Conservation (phyloP, 768 basidiomycete species). For the Calocera cornea region DNA sequence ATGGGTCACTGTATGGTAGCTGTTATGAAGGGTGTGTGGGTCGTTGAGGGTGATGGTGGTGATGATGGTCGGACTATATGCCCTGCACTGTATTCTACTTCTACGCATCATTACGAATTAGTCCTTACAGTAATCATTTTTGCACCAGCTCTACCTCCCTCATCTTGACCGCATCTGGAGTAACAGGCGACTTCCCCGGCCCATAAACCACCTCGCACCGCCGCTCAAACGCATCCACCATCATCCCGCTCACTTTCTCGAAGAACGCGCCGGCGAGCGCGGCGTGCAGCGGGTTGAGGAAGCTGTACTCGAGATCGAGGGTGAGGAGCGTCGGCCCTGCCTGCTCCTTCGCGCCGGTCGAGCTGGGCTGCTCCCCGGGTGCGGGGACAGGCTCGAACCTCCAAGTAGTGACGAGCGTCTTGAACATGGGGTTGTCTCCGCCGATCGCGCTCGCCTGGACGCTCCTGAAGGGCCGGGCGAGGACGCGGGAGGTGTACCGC, state of each 20-base stretch:
- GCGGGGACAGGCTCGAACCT: conserved; percentile 47
- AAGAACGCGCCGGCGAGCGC: conserved; percentile 74
- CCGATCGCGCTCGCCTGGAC: conserved; percentile 75
- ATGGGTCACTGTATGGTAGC: neutral
- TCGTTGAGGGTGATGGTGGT: neutral
- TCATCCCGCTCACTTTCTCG: conserved; percentile 70
- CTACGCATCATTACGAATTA: neutral
- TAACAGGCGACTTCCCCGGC: conserved; percentile 1
- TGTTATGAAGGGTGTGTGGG: neutral
- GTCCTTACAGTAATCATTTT: neutral
- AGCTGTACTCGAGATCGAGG: conserved; percentile 73
- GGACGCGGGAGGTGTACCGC: conserved; percentile 75
- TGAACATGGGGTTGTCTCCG: no score
- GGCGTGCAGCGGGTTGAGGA: conserved; percentile 75
- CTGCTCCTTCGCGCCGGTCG: neutral
- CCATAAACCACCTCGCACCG: conserved; percentile 68
- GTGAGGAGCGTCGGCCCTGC: conserved; percentile 61
- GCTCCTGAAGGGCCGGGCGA: conserved; percentile 58
- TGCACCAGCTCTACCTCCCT: neutral
- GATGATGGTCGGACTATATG: neutral
- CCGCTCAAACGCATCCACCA: conserved; percentile 87
- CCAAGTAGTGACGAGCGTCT: conserved; percentile 58
- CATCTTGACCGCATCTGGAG: no score
- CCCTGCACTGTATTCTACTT: neutral
- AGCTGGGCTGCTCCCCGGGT: conserved; percentile 30